These are phyloP conservation scores for Truncatella angustata DNA, from an alignment of 2,329 filamentous ascomycete species.

Conservation along the genomic window DNA sequence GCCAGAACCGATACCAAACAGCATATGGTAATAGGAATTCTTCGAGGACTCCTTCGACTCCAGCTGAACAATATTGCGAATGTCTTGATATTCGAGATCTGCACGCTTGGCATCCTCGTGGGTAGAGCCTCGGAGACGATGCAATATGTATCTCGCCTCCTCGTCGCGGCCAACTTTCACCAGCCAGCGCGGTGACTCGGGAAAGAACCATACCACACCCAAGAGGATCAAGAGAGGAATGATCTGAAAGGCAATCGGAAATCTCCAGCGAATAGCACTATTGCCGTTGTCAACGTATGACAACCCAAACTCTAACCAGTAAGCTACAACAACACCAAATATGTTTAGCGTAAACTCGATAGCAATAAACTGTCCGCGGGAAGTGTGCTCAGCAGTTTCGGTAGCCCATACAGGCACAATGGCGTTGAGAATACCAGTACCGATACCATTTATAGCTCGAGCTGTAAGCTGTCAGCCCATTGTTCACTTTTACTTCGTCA, in stretches of 20 bases:
- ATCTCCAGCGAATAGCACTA: constrained; percentile 63
- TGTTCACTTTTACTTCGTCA: neutral
- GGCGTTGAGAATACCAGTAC: constrained; percentile 68
- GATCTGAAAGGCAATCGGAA: constrained; percentile 70
- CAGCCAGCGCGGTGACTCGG: constrained; percentile 67
- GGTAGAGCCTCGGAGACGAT: constrained; percentile 59
- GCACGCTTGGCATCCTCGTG: constrained; percentile 51
- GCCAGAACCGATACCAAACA: constrained; percentile 63
- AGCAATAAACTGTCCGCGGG: constrained; percentile 66
- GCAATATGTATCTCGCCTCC: constrained; percentile 65
- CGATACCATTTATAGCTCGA: constrained; percentile 61
- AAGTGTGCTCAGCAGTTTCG: constrained; percentile 66
- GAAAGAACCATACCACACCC: constrained; percentile 61
- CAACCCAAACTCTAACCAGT: constrained; percentile 60
- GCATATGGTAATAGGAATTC: constrained; percentile 63
- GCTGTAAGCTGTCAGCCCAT: constrained; percentile 32
- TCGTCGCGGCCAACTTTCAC: constrained; percentile 64
- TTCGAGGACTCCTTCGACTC: constrained; percentile 59
- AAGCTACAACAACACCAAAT: constrained; percentile 63
- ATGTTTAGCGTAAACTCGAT: constrained; percentile 75
- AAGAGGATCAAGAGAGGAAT: constrained; percentile 59
- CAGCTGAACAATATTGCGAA: constrained; percentile 59
- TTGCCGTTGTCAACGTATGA: constrained; percentile 58
- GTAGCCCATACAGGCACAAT: constrained; percentile 72
- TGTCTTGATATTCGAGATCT: constrained; percentile 66